Evolutionary conservation across 805 yeast genomes (phyloP).

Genomic region (Sugiyamaella americana): DNA sequence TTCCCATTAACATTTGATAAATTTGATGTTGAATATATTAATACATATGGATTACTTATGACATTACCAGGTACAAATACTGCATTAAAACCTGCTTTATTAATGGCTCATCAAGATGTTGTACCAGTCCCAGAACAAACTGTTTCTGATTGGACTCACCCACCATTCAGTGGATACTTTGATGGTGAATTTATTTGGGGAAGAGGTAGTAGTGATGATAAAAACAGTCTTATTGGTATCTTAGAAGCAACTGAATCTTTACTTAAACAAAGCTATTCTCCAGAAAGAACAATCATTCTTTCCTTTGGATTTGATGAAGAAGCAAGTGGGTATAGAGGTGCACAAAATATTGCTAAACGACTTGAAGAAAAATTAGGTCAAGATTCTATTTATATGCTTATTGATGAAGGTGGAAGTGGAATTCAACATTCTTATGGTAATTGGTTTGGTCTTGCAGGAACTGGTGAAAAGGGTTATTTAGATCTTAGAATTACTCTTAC

Average conservation of each 20-base stretch:
- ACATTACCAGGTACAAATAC: slow-evolving; percentile 54
- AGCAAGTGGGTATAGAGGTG: slow-evolving; percentile 58
- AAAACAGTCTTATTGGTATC: slow-evolving; percentile 58
- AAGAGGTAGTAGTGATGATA: slow-evolving; percentile 73
- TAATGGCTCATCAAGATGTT: slow-evolving; percentile 75
- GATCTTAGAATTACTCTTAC: slow-evolving; percentile 44
- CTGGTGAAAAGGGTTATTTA: slow-evolving; percentile 58
- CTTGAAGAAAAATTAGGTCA: slow-evolving; percentile 52
- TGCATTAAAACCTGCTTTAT: slow-evolving; percentile 53
- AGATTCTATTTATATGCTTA: slow-evolving; percentile 51
- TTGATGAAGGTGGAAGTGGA: slow-evolving; percentile 63
- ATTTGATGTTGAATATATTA: slow-evolving; percentile 49
- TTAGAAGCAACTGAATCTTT: slow-evolving; percentile 60
- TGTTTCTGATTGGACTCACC: slow-evolving; percentile 52
- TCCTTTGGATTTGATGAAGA: slow-evolving; percentile 83
- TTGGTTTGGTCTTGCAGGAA: slow-evolving; percentile 47
- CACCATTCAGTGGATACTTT: slow-evolving; percentile 60
- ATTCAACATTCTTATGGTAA: slow-evolving; percentile 38
- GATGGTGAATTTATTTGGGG: slow-evolving; percentile 69
- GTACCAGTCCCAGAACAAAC: slow-evolving; percentile 67
- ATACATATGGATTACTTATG: slow-evolving; percentile 55
- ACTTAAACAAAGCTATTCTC: slow-evolving; percentile 45
- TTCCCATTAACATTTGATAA: slow-evolving; percentile 49
- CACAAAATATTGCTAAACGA: slow-evolving; percentile 42
- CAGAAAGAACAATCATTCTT: slow-evolving; percentile 56